Percentiles rank a stretch among this genome's conserved stretches.
phyloP scores from a whole-genome alignment of 2,329 filamentous ascomycete genomes.

The Rutstroemia sp. region DNA sequence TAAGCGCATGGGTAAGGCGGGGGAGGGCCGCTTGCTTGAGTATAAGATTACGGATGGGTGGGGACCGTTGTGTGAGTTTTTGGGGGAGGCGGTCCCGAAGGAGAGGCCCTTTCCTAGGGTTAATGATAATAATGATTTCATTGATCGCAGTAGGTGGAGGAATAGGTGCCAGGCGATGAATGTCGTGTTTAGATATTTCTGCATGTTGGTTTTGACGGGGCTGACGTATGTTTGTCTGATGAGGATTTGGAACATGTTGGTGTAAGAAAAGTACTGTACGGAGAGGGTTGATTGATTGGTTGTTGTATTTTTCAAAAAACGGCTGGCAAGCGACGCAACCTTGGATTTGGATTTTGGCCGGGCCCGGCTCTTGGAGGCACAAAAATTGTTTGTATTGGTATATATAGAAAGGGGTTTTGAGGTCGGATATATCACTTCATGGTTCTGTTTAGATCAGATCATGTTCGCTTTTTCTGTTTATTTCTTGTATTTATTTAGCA shows the following conservation, averaged over 20 bases:
- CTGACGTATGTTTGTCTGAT: background rate
- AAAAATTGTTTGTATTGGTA: too few species aligned
- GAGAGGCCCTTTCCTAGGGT: constrained; percentile 2
- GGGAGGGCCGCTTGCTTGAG: constrained; percentile 9
- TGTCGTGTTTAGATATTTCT: constrained; percentile 3
- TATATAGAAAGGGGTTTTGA: too few species aligned
- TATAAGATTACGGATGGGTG: constrained; percentile 16
- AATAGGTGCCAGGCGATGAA: constrained; percentile 7
- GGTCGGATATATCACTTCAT: too few species aligned
- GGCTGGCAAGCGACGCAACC: too few species aligned
- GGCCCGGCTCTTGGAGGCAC: too few species aligned
- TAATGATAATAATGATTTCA: constrained; percentile 7
- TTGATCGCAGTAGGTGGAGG: constrained; percentile 6
- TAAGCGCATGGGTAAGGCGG: background rate
- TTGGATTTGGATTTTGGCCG: too few species aligned
- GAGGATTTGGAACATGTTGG: constrained; percentile 6
- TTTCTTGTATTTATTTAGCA: too few species aligned
- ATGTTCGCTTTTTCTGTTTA: too few species aligned
- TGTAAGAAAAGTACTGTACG: background rate
- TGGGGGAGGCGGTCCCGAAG: constrained; percentile 14
- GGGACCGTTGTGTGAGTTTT: constrained; percentile 14
- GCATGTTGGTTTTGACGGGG: background rate
- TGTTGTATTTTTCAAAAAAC: too few species aligned
- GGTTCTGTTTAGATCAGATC: too few species aligned
- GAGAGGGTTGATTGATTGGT: too few species aligned